Evolutionary conservation across 1,284 basidiomycete species (phyloP), one percentile per base, ranked within the genome.

Genomic region (Tilletia walkeri): DNA sequence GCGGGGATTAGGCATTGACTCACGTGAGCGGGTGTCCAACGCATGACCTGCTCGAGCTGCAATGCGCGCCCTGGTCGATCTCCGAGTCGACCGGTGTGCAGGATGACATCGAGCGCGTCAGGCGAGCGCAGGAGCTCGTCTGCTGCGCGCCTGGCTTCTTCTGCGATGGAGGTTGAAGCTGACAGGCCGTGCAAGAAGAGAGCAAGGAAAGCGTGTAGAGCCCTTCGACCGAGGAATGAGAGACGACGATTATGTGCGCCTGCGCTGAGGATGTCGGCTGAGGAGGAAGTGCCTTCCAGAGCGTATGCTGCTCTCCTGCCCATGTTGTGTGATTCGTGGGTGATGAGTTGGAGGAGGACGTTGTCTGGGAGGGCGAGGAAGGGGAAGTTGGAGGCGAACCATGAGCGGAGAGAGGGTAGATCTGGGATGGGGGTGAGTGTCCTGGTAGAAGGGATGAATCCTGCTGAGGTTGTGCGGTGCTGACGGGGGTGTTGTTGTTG

Each of bases 21-120:
- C 14, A 67, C 66, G 14, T 63, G 30, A 6, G 76, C 77, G 14
- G 82, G 76, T 10, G 78, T 80, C 84, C 84, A 84, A 20, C 80
- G 74, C 81, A 84, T 83, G 38, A 82, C 76, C 53, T 80, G 73
- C 67, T 83, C 84, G 16, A 84, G 72, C 7, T 71, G 68, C 38
- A 83, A 73, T 14, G 70, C 49, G 66, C 75, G 70, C 2, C 80
- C 83, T 16, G 79, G 67, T 48, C 73, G 70, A 53, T 79, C 76
- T 12, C 84, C 84, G 1, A 84, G 74, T 30, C 70, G 67, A 9
- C 75, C 75, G 45, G 80, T 82, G 39, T 70, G 50, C 45, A 81
- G 59, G 20, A 80, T 70, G 39, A 76, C 50, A 34, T 78, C 77
- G 16, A 82, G 69, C 14, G 59, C 72, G 16, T 65, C 65, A 34